Evolutionary conservation across 176 grass and related monocot genomes (phyloP).

Genomic region (Stipa capillata): DNA sequence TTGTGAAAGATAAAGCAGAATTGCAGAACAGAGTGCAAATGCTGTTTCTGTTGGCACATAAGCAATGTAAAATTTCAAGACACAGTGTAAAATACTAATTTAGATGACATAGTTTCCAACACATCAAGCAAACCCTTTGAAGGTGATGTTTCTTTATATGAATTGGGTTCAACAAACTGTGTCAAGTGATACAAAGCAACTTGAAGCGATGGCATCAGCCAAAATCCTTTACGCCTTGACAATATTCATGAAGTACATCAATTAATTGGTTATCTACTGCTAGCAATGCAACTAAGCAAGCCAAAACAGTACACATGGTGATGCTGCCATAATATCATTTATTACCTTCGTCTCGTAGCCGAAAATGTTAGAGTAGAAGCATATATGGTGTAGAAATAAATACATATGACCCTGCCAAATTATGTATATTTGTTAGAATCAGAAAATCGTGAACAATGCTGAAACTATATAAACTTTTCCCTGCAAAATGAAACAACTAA

Average conservation of each 20-base stretch:
- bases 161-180: neutral
- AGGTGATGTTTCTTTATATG: neutral
- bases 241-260: neutral
- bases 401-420: slow-evolving; percentile 91
- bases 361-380: slow-evolving; percentile 98
- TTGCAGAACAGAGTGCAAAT: neutral
- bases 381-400: slow-evolving; percentile 91
- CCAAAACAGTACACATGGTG: neutral
- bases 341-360: slow-evolving; percentile 96
- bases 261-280: neutral
- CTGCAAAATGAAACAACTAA: neutral
- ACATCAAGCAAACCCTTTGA: neutral
- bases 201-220: neutral
- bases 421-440: slow-evolving; percentile 18
- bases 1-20: neutral
- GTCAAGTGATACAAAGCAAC: neutral
- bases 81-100: neutral
- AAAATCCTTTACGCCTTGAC: neutral
- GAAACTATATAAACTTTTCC: slow-evolving; percentile 9
- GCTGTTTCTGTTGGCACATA: neutral
- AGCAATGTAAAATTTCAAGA: neutral
- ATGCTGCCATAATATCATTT: neutral
- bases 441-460: neutral
- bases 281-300: neutral
- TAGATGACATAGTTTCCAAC: neutral